Base-by-base conservation (phyloP, 371 early-diverging fungal genomes). In the Actinomortierella wolfii region DNA sequence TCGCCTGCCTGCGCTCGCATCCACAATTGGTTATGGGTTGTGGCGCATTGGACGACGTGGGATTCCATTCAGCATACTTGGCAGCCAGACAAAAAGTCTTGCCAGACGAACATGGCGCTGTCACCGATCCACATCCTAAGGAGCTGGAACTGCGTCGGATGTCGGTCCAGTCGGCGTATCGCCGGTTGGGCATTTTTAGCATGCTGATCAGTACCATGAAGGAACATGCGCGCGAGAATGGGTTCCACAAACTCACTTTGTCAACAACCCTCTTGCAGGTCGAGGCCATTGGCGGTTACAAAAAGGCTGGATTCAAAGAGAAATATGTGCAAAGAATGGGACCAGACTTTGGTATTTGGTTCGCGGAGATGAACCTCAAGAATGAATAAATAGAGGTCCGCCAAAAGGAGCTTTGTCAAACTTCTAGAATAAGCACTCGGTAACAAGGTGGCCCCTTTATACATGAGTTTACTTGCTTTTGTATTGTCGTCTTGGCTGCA, bases 1-100 rank as follows among this genome's bases (percentile, higher is more conserved):
- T 70, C 0, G 71, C 71, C 11, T 70, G 71, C 26, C 25, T 70
- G 56, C 51, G 53, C 4, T 51, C 61, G 4, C 61, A 70, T 34
- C 71, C 71, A 15, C 55, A 65, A 18, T 11, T 65, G 14, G 61
- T 70, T 20, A 28, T 70, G 21, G 71, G 71, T 24, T 70, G 71
- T 51, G 55, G 64, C 20, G 61, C 58, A 2, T 23, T 70, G 39
- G 71, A 70, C 18, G 65, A 70, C 45, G 24, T 39, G 21, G 47
- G 18, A 6, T 61, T 51, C 0, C 71, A 65, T 28, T 0, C n/a
- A 13, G 61, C 34, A 1, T 48, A 54, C 4, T 18, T 70, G 17
- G 51, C 42, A 20, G 54, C 54, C 48, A 64, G 51, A 43, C 51
- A 61, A 50, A 4, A 56, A 42, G 20, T 11, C 34, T 34, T 11